Base-by-base conservation (phyloP, 1,284 basidiomycete genomes). In the Anthracocystis panici-leucophaei region DNA sequence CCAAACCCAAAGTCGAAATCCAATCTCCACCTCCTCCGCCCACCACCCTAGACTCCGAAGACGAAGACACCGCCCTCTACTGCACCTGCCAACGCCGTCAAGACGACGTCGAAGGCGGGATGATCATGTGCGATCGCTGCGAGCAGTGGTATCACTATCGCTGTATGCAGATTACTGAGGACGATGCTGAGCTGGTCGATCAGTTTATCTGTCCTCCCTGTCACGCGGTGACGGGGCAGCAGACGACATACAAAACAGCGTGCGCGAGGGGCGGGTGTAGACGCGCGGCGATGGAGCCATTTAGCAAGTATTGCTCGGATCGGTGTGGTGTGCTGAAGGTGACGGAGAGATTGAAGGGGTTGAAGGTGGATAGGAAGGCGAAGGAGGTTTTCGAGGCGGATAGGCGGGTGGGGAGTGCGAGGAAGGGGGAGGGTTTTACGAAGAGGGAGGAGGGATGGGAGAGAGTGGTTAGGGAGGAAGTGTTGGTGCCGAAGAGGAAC, bases 111-210 rank as follows among this genome's bases (percentile, higher is more conserved):
- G 74, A 79, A 38, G 75, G 78, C n/a, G 73, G 78, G 23, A 83
- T 83, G 82, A 78, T 83, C 55, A 76, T 75, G 53, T 83, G 82
- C 54, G 82, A 83, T 44, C 57, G 62, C 12, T 83, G 82, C 56
- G 79, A 83, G 44, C 74, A 77, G 52, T 83, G 82, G 82, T 82
- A 74, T 45, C 82, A 83, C 65, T 74, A 78, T 31, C 40, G 61
- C 5, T 83, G 82, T 58, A 63, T 83, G 45, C 46, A 45, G 14
- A 77, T 83, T 23, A 64, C 45, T 0, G 79, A 82, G 21, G 70
- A 75, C 23, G 63, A 78, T 25, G 66, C 65, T 12, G 74, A 75
- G 23, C 63, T 80, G 10, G 71, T 83, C 11, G 82, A 83, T 44
- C 60, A 57, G 33, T 83, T 80, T 48, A 69, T 83, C 51, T 83